Conservation (phyloP, 306 rosid species). For the Trifolium subterraneum region DNA sequence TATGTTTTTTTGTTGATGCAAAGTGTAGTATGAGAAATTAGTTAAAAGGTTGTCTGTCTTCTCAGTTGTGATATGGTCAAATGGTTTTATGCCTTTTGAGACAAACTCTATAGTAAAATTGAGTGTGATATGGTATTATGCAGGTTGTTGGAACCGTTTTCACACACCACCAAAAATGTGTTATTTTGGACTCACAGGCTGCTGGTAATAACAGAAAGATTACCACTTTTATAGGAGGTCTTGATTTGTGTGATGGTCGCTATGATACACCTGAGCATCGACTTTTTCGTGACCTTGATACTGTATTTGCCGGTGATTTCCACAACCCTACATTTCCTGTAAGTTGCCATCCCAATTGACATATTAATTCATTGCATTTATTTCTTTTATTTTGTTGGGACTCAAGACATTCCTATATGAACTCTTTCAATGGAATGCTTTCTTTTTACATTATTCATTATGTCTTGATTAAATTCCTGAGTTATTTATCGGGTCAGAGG, state of each 20-base stretch:
- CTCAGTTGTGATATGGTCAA: neutral
- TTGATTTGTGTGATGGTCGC: conserved; percentile 97
- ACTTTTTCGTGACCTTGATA: conserved; percentile 68
- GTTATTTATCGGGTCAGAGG: neutral
- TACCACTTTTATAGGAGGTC: conserved; percentile 91
- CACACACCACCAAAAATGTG: conserved; percentile 97
- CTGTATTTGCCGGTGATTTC: conserved; percentile 70
- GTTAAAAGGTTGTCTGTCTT: conserved; percentile 20
- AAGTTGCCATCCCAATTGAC: conserved; percentile 49
- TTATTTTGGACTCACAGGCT: conserved; percentile 87
- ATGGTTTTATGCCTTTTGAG: conserved; percentile 32
- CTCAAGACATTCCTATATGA: conserved; percentile 1
- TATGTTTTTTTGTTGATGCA: conserved; percentile 44
- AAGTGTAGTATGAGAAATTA: conserved; percentile 33
- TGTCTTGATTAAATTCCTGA: conserved; percentile 5
- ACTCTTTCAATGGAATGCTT: conserved; percentile 25
- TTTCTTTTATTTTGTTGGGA: conserved; percentile 29
- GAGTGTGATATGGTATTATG: conserved; percentile 44
- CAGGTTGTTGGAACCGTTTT: conserved; percentile 88
- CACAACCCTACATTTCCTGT: conserved; percentile 86
- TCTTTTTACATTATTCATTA: conserved; percentile 18
- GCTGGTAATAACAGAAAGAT: conserved; percentile 77
- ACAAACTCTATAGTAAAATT: conserved; percentile 27
- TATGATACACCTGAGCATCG: conserved; percentile 97
- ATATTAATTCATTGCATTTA: conserved; percentile 9